Conservation (phyloP, 345 rosid genomes). For the Populus tremula region DNA sequence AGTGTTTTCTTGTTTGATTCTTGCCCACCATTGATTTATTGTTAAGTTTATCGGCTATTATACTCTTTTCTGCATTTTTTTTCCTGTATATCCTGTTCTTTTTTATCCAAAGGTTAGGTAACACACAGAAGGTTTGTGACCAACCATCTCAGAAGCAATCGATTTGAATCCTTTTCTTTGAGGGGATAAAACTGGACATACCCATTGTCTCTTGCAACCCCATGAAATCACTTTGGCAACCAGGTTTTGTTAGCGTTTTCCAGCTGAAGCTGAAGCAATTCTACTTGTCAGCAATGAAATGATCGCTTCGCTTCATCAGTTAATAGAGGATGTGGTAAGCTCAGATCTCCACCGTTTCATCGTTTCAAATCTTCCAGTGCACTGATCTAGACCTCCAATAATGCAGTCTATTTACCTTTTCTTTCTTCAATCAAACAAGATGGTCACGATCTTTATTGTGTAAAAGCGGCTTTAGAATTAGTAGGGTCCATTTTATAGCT, state of each 20-base stretch:
- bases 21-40: background rate
- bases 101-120: background rate
- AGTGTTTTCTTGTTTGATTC: background rate
- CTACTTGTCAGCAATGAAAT: background rate
- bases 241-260: background rate
- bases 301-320: background rate
- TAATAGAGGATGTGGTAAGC: background rate
- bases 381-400: background rate
- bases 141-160: background rate
- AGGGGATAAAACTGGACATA: background rate
- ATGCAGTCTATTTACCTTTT: background rate
- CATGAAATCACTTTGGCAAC: background rate
- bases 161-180: background rate
- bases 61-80: background rate
- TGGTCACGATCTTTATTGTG: background rate
- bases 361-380: background rate
- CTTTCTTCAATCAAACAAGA: background rate
- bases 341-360: background rate
- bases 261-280: background rate
- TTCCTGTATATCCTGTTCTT: too few species aligned
- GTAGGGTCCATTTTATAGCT: background rate
- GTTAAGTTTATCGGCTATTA: background rate
- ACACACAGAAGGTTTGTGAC: background rate
- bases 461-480: background rate
- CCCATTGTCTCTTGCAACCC: background rate